Evolutionary conservation across 2,329 filamentous ascomycete species (phyloP), one percentile per base, ranked within the genome.

Genomic region (Aspergillus sp.): DNA sequence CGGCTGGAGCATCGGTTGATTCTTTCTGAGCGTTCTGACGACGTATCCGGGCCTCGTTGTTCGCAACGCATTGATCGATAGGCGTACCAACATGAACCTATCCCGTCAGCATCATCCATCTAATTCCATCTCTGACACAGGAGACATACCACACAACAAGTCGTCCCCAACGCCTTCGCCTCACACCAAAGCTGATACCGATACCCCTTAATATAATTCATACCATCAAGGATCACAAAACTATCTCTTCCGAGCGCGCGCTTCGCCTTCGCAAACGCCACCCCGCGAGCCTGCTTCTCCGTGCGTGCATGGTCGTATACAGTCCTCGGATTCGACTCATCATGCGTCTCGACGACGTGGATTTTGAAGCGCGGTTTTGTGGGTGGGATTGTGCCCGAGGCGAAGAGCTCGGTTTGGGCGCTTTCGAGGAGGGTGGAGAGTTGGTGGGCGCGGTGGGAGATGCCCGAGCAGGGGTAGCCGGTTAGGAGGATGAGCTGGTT

Each of bases 161-260:
- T 74, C 6, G 80, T 83, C 44, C 76, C 75, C 10, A 78, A 66
- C 4, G 80, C 79, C 62, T 84, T 85, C 27, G 80, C 78, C 60
- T 85, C 81, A 58, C 81, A 85, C 71, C 81, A 83, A 35, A 85
- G 63, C 65, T 85, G 81, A 56, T 85, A 85, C 33, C 81, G 71
- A 62, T 79, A 83, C 13, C 81, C 81, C 62, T 85, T 85, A 67
- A 85, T 85, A 61, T 85, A 84, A 60, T 85, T 83, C 67, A 82
- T 71, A 29, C 77, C 77, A 61, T 85, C 81, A 2, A 81, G 74
- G 40, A 85, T 77, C 35, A 84, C 79, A 45, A 85, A 75, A 38
- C 72, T 76, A 58, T 82, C 77, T 39, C 71, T 72, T 12, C 72
- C 71, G 37, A 85, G 64, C 19, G 72, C 66, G 30, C 81, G 72